Percentiles rank a stretch among this genome's conserved stretches.
Evolutionary conservation across 2,329 filamentous ascomycete species (phyloP).

Genomic region (Hawksworthiomyces lignivorus): DNA sequence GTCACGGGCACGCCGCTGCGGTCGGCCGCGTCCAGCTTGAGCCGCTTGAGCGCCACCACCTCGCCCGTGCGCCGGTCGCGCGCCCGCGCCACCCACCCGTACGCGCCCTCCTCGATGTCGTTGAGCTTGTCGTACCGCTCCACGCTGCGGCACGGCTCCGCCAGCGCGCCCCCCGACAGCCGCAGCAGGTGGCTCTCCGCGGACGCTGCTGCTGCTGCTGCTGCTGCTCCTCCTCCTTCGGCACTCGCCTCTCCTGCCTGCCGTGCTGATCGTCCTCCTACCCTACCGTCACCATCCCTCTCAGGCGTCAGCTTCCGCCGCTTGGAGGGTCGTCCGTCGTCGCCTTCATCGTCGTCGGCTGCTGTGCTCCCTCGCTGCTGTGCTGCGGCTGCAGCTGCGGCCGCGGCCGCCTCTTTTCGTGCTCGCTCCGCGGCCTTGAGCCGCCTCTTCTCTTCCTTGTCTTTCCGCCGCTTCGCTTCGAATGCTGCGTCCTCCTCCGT

Average conservation of each 20-base stretch:
- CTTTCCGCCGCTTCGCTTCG: slow-evolving; percentile 63
- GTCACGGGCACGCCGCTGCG: slow-evolving; percentile 76
- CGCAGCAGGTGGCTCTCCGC: slow-evolving; percentile 53
- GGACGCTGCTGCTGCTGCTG: neutral
- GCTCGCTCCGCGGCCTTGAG: slow-evolving; percentile 54
- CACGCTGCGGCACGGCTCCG: slow-evolving; percentile 59
- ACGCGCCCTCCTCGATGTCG: slow-evolving; percentile 94
- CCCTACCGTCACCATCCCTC: slow-evolving; percentile 16
- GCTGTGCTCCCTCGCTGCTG: slow-evolving; percentile 22
- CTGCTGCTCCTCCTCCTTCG: neutral
- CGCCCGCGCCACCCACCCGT: slow-evolving; percentile 87
- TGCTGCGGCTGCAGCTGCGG: slow-evolving; percentile 11
- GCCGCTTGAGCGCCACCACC: slow-evolving; percentile 84
- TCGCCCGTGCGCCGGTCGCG: slow-evolving; percentile 64
- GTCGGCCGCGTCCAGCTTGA: slow-evolving; percentile 80
- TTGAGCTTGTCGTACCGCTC: slow-evolving; percentile 89
- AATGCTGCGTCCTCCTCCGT: slow-evolving; percentile 72
- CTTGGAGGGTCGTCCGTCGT: slow-evolving; percentile 46
- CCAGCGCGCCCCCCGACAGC: slow-evolving; percentile 63
- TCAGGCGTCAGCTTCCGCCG: slow-evolving; percentile 53
- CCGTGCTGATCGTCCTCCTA: too few species aligned
- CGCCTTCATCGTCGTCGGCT: slow-evolving; percentile 20
- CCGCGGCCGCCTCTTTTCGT: slow-evolving; percentile 27
- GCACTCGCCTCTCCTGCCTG: slow-evolving; percentile 21
- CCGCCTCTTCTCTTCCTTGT: slow-evolving; percentile 85